phyloP scores from a whole-genome alignment of 2,329 filamentous ascomycete genomes.

The Dryadomyces quercus-mongolicae region DNA sequence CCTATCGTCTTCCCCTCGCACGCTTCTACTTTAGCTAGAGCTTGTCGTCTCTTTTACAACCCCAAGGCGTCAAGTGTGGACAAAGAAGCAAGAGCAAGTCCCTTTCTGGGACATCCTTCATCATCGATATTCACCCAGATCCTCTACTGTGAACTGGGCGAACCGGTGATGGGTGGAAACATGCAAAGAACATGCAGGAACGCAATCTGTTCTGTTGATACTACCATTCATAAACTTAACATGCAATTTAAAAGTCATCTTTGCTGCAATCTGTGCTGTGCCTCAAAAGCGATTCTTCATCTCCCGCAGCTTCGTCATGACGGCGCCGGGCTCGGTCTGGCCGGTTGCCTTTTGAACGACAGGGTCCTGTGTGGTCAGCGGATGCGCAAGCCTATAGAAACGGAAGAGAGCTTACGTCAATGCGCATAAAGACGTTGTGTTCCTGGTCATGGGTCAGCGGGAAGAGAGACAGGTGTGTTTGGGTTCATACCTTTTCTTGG shows the following conservation, averaged over 20 bases:
- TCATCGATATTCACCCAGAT: constrained; percentile 11
- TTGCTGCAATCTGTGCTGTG: no score
- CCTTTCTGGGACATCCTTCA: constrained; percentile 13
- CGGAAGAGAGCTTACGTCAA: constrained; percentile 43
- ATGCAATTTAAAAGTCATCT: neutral
- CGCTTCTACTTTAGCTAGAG: constrained; percentile 56
- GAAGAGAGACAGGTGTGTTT: neutral
- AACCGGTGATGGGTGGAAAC: constrained; percentile 20
- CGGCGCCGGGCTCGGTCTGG: constrained; percentile 65
- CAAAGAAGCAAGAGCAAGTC: constrained; percentile 50
- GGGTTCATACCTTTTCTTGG: constrained; percentile 68
- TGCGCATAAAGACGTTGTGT: constrained; percentile 95
- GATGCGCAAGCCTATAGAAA: neutral
- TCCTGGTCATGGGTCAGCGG: constrained; percentile 36
- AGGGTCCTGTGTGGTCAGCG: constrained; percentile 47
- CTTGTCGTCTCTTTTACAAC: constrained; percentile 41
- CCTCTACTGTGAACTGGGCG: constrained; percentile 4
- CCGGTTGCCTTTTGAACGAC: constrained; percentile 75
- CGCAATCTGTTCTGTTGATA: constrained; percentile 1
- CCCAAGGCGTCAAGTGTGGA: constrained; percentile 54
- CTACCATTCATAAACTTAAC: constrained; percentile 1
- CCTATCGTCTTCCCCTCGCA: constrained; percentile 4
- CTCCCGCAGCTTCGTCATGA: constrained; percentile 76
- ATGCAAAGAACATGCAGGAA: no score
- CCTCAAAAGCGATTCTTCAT: constrained; percentile 70